Base-by-base conservation (phyloP, 2,329 filamentous ascomycete genomes). In the Claviceps monticola region DNA sequence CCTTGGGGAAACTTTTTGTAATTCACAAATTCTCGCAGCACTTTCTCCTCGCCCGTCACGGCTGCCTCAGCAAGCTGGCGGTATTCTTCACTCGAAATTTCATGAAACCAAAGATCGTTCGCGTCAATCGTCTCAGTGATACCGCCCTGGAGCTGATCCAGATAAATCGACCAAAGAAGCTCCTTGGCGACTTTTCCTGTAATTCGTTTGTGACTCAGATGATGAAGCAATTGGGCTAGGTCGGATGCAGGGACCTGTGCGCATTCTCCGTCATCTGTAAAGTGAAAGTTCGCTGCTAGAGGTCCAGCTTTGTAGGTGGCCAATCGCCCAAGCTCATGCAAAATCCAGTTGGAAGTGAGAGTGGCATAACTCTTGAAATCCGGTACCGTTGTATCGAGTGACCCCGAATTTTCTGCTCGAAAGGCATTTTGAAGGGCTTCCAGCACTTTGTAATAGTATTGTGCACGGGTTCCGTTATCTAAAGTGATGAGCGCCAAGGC, bases 371-470 rank as follows among this genome's bases (percentile, higher is more conserved):
- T 60, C 38, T 67, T 66, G 42, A 66, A 54, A 4, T 66, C 59
- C 1, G 60, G 58, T 14, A 55, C 50, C n/a, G 55, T 56, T 11
- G 41, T 34, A 21, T 56, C 49, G 5, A 38, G 13, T 19, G 44
- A 21, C 2, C 23, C 29, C 9, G 50, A 53, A 1, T 56, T 48
- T 23, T 64, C 60, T 5, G 51, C 56, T 42, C 50, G 59, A 49
- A 65, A 48, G 49, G 59, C 60, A 4, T 59, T 54, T 46, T 70
- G 64, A 1, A 83, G 60, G 1, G 64, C 62, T 2, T 74, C 70
- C 1, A 86, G 71, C 0, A 88, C 78, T 26, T 79, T 75, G 61
- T 85, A 83, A 61, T 89, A 94, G 65, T 90, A 96, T 58, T 95
- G 83, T 4, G 93, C 70, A 43, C 90, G 78, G 7, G 82, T 82